Conservation (phyloP, 257 asterid genomes). For the Solanum clarkiae region DNA sequence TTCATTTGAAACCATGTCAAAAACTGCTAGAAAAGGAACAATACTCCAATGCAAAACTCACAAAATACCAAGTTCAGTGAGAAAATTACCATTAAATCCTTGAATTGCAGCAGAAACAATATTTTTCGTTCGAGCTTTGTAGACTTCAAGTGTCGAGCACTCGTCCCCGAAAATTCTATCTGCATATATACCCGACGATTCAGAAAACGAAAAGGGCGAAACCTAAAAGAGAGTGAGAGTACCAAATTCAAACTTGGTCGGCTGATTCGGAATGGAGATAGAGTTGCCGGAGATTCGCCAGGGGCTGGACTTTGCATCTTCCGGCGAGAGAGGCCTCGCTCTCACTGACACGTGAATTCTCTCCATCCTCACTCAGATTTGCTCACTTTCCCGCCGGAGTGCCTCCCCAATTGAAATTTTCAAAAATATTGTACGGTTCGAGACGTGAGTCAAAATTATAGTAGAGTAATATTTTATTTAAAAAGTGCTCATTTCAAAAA, state of each 20-base stretch:
- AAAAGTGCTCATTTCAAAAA: not conserved
- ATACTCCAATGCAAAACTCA: not conserved
- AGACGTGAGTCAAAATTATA: not conserved
- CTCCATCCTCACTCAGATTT: constrained; percentile 32
- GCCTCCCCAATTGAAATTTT: not conserved
- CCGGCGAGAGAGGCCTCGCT: constrained; percentile 66
- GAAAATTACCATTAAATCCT: constrained; percentile 71
- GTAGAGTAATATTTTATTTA: no score
- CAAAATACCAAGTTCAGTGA: not conserved
- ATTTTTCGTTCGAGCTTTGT: constrained; percentile 52
- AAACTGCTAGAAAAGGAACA: not conserved
- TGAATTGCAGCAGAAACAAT: constrained; percentile 71
- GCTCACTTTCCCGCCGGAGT: not conserved
- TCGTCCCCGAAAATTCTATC: constrained; percentile 64
- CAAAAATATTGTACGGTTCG: not conserved
- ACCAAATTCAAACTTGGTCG: constrained; percentile 81
- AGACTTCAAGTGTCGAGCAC: constrained; percentile 54
- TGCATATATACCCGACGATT: not conserved
- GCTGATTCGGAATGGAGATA: constrained; percentile 49
- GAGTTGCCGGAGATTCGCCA: constrained; percentile 70
- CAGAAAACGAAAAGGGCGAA: not conserved
- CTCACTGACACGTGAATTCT: constrained; percentile 81
- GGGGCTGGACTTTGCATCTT: constrained; percentile 63
- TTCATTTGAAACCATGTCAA: not conserved
- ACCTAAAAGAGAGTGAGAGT: not conserved